Evolutionary conservation across 2,329 filamentous ascomycete genomes (phyloP).

Genomic region (Amphichorda felina): DNA sequence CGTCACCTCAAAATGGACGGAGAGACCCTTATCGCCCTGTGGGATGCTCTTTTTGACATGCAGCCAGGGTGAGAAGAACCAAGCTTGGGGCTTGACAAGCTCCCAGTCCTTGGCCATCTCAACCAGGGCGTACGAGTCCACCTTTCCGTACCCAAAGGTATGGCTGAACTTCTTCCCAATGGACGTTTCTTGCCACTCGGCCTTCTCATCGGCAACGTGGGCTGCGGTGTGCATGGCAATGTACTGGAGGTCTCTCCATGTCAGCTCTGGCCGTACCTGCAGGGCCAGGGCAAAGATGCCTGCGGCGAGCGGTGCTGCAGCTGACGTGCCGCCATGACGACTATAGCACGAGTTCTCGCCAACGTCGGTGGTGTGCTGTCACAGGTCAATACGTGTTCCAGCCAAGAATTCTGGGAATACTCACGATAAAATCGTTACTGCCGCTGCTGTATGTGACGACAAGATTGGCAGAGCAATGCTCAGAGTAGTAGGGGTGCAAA

Average conservation of each 20-base stretch:
- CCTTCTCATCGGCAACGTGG: constrained; percentile 56
- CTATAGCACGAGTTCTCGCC: constrained; percentile 68
- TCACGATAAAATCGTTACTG: constrained; percentile 67
- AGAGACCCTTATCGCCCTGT: constrained; percentile 69
- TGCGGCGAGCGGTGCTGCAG: constrained; percentile 83
- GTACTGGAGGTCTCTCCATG: constrained; percentile 92
- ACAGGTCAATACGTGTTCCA: not conserved
- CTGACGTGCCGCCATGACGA: constrained; percentile 88
- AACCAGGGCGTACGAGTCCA: constrained; percentile 78
- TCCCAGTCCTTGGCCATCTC: constrained; percentile 78
- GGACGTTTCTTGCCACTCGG: constrained; percentile 71
- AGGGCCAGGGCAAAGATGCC: constrained; percentile 86
- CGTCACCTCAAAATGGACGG: constrained; percentile 73
- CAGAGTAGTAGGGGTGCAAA: constrained; percentile 89
- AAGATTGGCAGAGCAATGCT: constrained; percentile 90
- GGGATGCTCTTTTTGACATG: constrained; percentile 80
- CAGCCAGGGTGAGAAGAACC: constrained; percentile 89
- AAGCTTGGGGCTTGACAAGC: constrained; percentile 87
- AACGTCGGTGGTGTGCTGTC: constrained; percentile 83
- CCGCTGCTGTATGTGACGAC: constrained; percentile 97
- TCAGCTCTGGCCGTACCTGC: constrained; percentile 72
- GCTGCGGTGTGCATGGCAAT: constrained; percentile 76
- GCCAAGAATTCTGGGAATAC: no score
- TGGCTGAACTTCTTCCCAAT: constrained; percentile 86
- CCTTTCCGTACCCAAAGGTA: constrained; percentile 89